phyloP scores from a whole-genome alignment of 768 basidiomycete genomes.

The Daedaleopsis nitida region DNA sequence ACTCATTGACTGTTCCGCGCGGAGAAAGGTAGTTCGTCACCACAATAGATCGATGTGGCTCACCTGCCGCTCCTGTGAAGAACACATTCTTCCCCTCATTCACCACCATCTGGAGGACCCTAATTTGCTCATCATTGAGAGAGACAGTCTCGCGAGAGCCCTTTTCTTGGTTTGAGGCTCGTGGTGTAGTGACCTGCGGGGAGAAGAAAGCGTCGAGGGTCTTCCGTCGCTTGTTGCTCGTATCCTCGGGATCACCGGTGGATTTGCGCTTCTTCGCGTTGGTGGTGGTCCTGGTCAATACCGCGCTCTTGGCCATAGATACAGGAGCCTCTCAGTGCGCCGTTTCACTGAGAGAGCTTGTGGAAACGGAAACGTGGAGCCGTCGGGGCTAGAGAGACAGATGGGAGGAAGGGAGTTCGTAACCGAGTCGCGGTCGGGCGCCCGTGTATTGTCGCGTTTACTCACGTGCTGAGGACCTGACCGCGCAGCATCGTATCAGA shows the following conservation, averaged over 20 bases:
- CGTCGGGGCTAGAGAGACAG: neutral
- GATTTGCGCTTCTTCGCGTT: slow-evolving; percentile 36
- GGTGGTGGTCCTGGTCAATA: slow-evolving; percentile 8
- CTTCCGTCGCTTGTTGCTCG: slow-evolving; percentile 31
- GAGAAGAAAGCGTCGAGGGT: slow-evolving; percentile 39
- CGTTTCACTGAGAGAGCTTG: neutral
- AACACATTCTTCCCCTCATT: slow-evolving; percentile 62
- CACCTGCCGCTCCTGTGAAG: slow-evolving; percentile 72
- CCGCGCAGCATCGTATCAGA: slow-evolving; percentile 1
- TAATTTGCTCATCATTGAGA: slow-evolving; percentile 56
- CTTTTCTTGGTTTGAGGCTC: slow-evolving; percentile 13
- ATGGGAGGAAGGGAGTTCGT: neutral
- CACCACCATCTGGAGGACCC: slow-evolving; percentile 52
- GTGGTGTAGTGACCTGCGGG: slow-evolving; percentile 26
- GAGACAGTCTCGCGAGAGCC: slow-evolving; percentile 35
- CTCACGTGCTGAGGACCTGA: slow-evolving; percentile 12
- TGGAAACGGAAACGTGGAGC: neutral
- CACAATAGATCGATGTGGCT: slow-evolving; percentile 15
- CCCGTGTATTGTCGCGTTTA: slow-evolving; percentile 4
- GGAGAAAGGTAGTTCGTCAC: too few relatives aligned
- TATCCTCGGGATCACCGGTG: slow-evolving; percentile 16
- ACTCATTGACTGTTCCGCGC: too few relatives aligned
- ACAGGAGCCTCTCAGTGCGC: neutral
- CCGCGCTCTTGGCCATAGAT: slow-evolving; percentile 16
- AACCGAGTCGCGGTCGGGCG: slow-evolving; percentile 5